A percentile compares a stretch with the other conserved stretches of the same genome.
These are phyloP conservation scores for Plicaturopsis crispa DNA, from an alignment of 768 basidiomycete species.

Conservation along the genomic window DNA sequence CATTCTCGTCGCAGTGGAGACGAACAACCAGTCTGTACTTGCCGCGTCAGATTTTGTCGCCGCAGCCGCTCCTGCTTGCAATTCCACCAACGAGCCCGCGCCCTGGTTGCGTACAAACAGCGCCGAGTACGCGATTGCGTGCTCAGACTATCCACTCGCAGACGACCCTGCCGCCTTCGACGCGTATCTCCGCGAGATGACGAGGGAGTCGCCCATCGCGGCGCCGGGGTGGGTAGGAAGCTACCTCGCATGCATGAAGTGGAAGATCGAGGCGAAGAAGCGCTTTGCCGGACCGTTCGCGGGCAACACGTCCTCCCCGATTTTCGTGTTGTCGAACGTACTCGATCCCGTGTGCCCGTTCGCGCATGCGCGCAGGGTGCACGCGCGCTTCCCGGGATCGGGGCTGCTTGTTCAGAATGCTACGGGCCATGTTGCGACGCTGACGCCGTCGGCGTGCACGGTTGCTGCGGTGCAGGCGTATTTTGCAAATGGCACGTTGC, in stretches of 20 bases:
- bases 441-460: constrained; percentile 26
- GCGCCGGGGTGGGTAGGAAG: not conserved
- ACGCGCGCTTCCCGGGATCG: constrained; percentile 9
- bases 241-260: not conserved
- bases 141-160: constrained; percentile 7
- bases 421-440: constrained; percentile 26
- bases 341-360: constrained; percentile 31
- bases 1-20: not conserved
- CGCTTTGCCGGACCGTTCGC: not conserved
- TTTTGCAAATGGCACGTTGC: constrained; percentile 32
- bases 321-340: constrained; percentile 13
- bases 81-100: not conserved
- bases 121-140: not conserved
- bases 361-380: not conserved
- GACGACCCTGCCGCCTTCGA: constrained; percentile 4
- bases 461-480: constrained; percentile 26
- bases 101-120: not conserved
- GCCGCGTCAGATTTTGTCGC: not conserved
- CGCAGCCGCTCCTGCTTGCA: not conserved
- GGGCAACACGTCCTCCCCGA: not conserved
- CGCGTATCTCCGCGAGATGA: not conserved
- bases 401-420: constrained; percentile 11
- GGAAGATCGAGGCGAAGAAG: not conserved
- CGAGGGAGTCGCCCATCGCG: not conserved
- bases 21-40: not conserved